Base-by-base conservation (phyloP, 257 asterid genomes). In the Fraxinus pennsylvanica region DNA sequence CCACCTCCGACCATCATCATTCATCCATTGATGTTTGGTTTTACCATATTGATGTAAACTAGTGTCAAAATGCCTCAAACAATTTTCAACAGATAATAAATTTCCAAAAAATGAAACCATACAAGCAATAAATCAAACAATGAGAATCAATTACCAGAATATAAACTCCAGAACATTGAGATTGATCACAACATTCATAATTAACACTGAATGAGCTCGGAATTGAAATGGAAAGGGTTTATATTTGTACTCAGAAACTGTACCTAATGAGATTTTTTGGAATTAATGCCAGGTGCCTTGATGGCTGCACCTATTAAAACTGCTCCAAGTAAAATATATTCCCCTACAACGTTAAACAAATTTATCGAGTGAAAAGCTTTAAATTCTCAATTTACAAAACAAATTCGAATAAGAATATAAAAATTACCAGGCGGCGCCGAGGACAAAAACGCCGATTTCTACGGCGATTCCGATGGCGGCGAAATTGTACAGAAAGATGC, bases 251-350 rank as follows among this genome's bases (percentile, higher is more conserved):
- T 14, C n/a, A 52, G 22, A 19, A 14, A 19, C 22, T 2, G 45
- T 68, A 85, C 89, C 87, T 88, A 76, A 88, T 88, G 7, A 88
- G 82, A 73, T 88, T 86, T 57, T 88, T 88, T 88, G 69, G 92
- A 84, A 21, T 88, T 86, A 68, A 86, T 86, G 22, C 90, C 88
- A 47, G 92, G 90, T 10, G 90, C 92, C 77, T 88, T 88, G 75
- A 88, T 84, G 1, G 91, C 89, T 9, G 89, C 91, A 71, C 88
- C 90, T 45, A 86, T 88, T 38, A 88, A 84, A 79, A 79, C 91
- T 86, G 78, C 91, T 88, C 19, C 88, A 89, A 0, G 91, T 88
- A 3, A 88, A 86, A 73, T 84, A 88, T 52, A 88, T 88, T 30
- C 91, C 91, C 90, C 89, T 86, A 29, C 41, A 29, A 65, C 54